Base-by-base conservation (phyloP, 2,329 filamentous ascomycete species). In the Madurella mycetomatis region DNA sequence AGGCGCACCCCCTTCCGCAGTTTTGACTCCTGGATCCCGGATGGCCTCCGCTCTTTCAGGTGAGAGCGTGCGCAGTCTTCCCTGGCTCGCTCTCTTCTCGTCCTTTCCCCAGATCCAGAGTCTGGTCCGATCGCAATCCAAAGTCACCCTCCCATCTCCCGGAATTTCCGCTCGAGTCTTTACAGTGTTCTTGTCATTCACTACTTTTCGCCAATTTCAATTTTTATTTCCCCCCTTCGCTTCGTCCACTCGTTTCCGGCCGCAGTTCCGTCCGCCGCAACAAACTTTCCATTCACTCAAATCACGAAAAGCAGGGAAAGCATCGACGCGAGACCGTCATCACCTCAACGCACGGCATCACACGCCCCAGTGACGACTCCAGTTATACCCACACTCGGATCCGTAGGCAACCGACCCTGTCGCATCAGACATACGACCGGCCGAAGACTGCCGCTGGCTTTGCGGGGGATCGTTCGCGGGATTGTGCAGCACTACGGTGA, bases 171-270 rank as follows among this genome's bases (percentile, higher is more conserved):
- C 47, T 16, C 30, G 7, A 31, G 16, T 34, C 42, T 49, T 18
- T 15, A 44, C 4, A 31, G 9, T 25, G 19, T 41, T 25, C 47
- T 51, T 43, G 50, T 52, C 51, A 17, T 52, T 58, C 52, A 30
- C 39, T 55, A 44, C 13, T 42, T 44, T 48, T 57, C 48, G 18
- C 34, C 34, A 37, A 37, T 37, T 52, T 58, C 49, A 48, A 41
- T 25, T 18, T 53, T 42, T 9, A 19, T 32, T 49, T 34, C 40
- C 25, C 39, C 18, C 16, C 47, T 60, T 62, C 50, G 17, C 49
- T 59, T 60, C 62, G 55, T 62, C 49, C 61, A 51, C 59, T 59
- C 60, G 42, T 60, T 61, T 58, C 42, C 30, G 37, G 37, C 47
- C 25, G 37, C 42, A 18, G 41, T 12, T 43, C 40, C 40, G 31